phyloP scores from a whole-genome alignment of 2,329 filamentous ascomycete genomes.

The Phialophora macrospora region DNA sequence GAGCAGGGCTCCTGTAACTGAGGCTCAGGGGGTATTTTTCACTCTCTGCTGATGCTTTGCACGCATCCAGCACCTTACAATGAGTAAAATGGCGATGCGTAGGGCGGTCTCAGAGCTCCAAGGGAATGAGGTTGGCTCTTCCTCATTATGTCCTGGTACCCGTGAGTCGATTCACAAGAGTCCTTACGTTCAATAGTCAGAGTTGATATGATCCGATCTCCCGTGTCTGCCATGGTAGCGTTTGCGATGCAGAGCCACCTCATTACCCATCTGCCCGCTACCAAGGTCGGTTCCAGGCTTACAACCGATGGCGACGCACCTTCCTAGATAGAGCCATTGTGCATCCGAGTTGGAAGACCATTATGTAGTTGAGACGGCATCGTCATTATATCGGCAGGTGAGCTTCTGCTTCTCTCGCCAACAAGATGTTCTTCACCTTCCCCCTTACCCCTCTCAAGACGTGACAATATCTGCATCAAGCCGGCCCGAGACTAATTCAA shows the following conservation, averaged over 20 bases:
- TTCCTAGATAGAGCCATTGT: background rate
- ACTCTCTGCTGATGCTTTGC: no score
- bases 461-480: background rate
- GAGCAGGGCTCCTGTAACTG: no score
- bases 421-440: background rate
- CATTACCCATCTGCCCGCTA: background rate
- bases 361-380: background rate
- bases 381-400: background rate
- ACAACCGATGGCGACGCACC: background rate
- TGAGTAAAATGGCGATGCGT: no score
- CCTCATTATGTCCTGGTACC: no score
- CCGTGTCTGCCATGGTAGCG: background rate
- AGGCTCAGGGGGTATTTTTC: no score
- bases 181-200: background rate
- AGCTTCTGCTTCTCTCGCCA: background rate
- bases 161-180: no score
- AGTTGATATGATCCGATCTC: conserved; percentile 20
- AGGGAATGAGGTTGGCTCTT: no score
- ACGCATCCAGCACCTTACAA: no score
- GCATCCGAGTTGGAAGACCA: background rate
- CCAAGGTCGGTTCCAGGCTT: background rate
- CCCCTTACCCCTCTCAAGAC: background rate
- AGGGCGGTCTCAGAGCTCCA: no score
- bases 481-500: background rate
- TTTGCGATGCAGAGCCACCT: background rate